A percentile compares a stretch with the other conserved stretches of the same genome.
Evolutionary conservation across 352 stramenopile species (phyloP).

Genomic region (Phytophthora colocasiae): DNA sequence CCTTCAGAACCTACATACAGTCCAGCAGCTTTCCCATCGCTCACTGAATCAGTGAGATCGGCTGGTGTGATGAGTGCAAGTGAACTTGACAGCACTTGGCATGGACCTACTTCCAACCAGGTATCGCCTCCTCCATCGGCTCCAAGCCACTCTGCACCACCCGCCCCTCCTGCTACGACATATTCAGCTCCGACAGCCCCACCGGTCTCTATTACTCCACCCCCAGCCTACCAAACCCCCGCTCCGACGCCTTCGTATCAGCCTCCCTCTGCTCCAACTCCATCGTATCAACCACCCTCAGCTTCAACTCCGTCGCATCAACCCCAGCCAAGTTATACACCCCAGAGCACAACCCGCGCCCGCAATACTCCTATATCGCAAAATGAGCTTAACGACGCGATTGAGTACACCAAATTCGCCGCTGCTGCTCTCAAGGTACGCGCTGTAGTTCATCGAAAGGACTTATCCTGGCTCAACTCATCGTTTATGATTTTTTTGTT

Average conservation of each 20-base stretch:
- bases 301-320: conserved; percentile 24
- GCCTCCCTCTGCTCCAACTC: conserved; percentile 12
- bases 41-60: conserved; percentile 55
- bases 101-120: conserved; percentile 16
- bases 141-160: conserved; percentile 25
- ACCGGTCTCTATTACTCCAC: conserved; percentile 4
- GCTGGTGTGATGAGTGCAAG: conserved; percentile 39
- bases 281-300: conserved; percentile 19
- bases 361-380: conserved; percentile 58
- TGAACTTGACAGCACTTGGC: conserved; percentile 35
- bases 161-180: conserved; percentile 15
- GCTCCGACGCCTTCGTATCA: conserved; percentile 14
- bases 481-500: conserved; percentile 3
- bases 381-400: conserved; percentile 83
- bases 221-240: conserved; percentile 29
- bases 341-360: conserved; percentile 31
- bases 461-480: not conserved
- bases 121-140: conserved; percentile 5
- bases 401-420: conserved; percentile 86
- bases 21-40: conserved; percentile 51
- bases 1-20: conserved; percentile 10
- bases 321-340: conserved; percentile 23
- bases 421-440: conserved; percentile 81
- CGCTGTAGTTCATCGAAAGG: not conserved
- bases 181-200: conserved; percentile 19